Percentiles rank a stretch among this genome's conserved stretches.
phyloP scores from a whole-genome alignment of 305 asterid species.

The Rubia peregrina region DNA sequence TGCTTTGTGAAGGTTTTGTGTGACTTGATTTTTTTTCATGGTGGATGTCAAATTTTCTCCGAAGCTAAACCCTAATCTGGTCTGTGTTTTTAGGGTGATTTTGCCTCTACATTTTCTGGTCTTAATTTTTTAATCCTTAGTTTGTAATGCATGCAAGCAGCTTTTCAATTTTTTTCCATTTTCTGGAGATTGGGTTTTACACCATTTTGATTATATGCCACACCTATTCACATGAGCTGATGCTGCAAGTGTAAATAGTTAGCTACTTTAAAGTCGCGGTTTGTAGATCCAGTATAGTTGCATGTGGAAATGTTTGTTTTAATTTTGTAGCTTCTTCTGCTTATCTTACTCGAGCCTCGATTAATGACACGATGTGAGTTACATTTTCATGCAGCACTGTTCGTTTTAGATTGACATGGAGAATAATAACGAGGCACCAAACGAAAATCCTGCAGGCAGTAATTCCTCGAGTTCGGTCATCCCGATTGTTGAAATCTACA shows the following conservation, averaged over 20 bases:
- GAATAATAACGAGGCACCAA: constrained; percentile 21
- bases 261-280: neutral
- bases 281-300: neutral
- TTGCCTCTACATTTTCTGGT: neutral
- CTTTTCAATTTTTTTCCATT: neutral
- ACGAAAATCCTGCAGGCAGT: constrained; percentile 33
- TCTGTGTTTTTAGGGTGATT: neutral
- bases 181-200: constrained; percentile 16
- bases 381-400: constrained; percentile 21
- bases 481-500: constrained; percentile 44
- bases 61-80: constrained; percentile 14
- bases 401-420: constrained; percentile 35
- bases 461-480: constrained; percentile 38
- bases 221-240: too few relatives aligned
- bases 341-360: neutral
- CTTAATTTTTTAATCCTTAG: neutral
- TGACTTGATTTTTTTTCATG: constrained; percentile 10
- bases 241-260: too few relatives aligned
- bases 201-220: neutral
- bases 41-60: constrained; percentile 8
- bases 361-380: neutral
- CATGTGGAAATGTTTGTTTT: neutral
- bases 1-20: constrained; percentile 13
- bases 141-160: constrained; percentile 10
- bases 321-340: neutral